Evolutionary conservation across 108 stramenopile species (phyloP).

Genomic region (Licmophora abbreviata): DNA sequence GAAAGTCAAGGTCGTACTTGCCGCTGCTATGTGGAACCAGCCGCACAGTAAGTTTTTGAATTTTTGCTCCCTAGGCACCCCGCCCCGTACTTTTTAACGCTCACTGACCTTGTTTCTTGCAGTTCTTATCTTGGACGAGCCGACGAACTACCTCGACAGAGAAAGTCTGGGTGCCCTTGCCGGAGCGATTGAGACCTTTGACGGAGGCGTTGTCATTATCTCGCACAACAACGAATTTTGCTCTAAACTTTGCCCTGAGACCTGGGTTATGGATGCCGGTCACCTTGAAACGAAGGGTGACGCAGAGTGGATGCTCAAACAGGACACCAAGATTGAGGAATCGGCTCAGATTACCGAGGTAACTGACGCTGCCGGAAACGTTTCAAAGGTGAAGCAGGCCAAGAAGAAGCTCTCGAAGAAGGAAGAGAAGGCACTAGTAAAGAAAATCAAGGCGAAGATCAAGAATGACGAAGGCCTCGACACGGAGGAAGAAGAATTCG

Average conservation of each 20-base stretch:
- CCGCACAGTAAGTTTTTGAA: no score
- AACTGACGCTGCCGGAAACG: conserved; percentile 98
- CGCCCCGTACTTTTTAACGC: background rate
- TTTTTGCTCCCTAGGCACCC: conserved; percentile 25
- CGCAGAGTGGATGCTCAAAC: conserved; percentile 98
- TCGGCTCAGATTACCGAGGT: conserved; percentile 88
- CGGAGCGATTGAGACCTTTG: conserved; percentile 94
- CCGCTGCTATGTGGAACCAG: conserved; percentile 99
- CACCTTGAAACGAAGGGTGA: conserved; percentile 97
- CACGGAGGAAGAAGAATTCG: conserved; percentile 92
- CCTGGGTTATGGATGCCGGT: conserved; percentile 98
- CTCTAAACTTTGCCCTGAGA: conserved; percentile 92
- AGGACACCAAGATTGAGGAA: conserved; percentile 91
- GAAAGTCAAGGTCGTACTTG: conserved; percentile 99
- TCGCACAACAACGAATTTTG: conserved; percentile 99
- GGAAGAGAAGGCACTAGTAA: conserved; percentile 94
- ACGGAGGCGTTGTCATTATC: conserved; percentile 99
- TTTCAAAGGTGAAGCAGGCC: conserved; percentile 85
- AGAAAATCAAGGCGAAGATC: conserved; percentile 95
- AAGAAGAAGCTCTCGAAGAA: conserved; percentile 98
- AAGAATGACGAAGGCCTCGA: conserved; percentile 87
- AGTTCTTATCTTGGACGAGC: conserved; percentile 96
- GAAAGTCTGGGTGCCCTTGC: conserved; percentile 97
- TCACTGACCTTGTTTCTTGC: no score
- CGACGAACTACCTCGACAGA: conserved; percentile 99